Conservation (phyloP, 106 monocot species). For the Acorus gramineus region DNA sequence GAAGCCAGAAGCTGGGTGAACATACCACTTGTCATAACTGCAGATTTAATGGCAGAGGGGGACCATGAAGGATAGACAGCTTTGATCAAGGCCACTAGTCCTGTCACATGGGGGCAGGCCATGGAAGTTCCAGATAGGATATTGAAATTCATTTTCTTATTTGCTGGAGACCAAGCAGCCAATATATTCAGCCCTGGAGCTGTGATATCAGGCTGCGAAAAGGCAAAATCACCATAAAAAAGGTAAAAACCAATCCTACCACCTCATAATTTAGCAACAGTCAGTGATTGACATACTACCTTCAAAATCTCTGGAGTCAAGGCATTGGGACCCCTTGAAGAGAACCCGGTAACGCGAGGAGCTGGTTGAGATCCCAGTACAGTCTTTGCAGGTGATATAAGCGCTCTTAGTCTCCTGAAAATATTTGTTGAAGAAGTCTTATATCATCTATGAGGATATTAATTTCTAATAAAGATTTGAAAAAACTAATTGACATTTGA, state of each 20-base stretch:
- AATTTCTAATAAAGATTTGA: background rate
- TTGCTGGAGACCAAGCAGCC: slow-evolving; percentile 84
- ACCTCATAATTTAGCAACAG: too few relatives aligned
- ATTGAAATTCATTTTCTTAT: slow-evolving; percentile 47
- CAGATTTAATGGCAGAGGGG: slow-evolving; percentile 86
- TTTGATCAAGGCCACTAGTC: slow-evolving; percentile 70
- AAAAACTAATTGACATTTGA: slow-evolving; percentile 6
- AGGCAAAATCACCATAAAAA: background rate
- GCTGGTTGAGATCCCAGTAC: slow-evolving; percentile 42
- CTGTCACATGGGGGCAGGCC: slow-evolving; percentile 91
- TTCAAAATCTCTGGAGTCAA: slow-evolving; percentile 80
- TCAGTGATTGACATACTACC: slow-evolving; percentile 12
- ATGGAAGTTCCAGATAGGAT: slow-evolving; percentile 92
- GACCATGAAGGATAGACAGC: slow-evolving; percentile 71
- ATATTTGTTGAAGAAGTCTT: background rate
- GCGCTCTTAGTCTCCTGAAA: slow-evolving; percentile 44
- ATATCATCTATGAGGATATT: background rate
- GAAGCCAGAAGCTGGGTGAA: too few relatives aligned
- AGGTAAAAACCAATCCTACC: background rate
- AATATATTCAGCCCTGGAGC: slow-evolving; percentile 89
- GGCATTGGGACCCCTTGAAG: slow-evolving; percentile 87
- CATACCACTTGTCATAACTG: slow-evolving; percentile 84
- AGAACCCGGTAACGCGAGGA: slow-evolving; percentile 68
- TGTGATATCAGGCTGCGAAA: slow-evolving; percentile 67
- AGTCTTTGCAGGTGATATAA: slow-evolving; percentile 52